phyloP scores from a whole-genome alignment of 2,329 filamentous ascomycete species.

The Fusarium succisae region DNA sequence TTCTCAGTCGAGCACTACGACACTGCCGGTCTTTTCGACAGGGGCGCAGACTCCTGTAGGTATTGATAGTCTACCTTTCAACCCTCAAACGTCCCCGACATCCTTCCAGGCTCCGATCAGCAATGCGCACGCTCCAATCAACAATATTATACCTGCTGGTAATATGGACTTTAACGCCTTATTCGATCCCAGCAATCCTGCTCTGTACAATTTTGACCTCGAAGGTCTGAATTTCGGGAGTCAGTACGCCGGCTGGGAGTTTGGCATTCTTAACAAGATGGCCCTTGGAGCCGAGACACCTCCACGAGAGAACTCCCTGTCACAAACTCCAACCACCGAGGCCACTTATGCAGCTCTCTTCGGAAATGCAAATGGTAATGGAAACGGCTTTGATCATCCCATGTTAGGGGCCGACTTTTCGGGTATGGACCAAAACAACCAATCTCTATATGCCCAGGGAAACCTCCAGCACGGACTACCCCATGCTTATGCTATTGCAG shows the following conservation, averaged over 20 bases:
- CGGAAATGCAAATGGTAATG: conserved; percentile 59
- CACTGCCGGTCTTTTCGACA: conserved; percentile 62
- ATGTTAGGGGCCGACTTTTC: conserved; percentile 63
- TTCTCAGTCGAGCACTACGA: conserved; percentile 55
- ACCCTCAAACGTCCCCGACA: conserved; percentile 76
- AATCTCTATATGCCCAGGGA: conserved; percentile 61
- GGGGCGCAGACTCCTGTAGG: conserved; percentile 56
- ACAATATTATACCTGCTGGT: conserved; percentile 61
- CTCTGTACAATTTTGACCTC: conserved; percentile 94
- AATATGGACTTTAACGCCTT: conserved; percentile 66
- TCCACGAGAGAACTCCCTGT: conserved; percentile 69
- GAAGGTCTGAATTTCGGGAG: conserved; percentile 90
- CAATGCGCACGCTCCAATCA: conserved; percentile 58
- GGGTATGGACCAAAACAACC: conserved; percentile 60
- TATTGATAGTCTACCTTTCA: conserved; percentile 64
- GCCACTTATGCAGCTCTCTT: conserved; percentile 58
- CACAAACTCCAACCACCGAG: conserved; percentile 50
- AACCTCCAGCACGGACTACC: conserved; percentile 70
- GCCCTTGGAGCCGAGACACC: conserved; percentile 78
- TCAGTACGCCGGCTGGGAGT: conserved; percentile 94
- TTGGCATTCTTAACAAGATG: conserved; percentile 96
- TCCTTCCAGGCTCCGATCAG: conserved; percentile 69
- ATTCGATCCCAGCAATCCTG: conserved; percentile 92
- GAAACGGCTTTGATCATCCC: conserved; percentile 60
- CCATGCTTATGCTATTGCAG: conserved; percentile 72